Percentiles rank a stretch among this genome's conserved stretches.
phyloP scores from a whole-genome alignment of 2,329 filamentous ascomycete species.

The Calonectria montana region DNA sequence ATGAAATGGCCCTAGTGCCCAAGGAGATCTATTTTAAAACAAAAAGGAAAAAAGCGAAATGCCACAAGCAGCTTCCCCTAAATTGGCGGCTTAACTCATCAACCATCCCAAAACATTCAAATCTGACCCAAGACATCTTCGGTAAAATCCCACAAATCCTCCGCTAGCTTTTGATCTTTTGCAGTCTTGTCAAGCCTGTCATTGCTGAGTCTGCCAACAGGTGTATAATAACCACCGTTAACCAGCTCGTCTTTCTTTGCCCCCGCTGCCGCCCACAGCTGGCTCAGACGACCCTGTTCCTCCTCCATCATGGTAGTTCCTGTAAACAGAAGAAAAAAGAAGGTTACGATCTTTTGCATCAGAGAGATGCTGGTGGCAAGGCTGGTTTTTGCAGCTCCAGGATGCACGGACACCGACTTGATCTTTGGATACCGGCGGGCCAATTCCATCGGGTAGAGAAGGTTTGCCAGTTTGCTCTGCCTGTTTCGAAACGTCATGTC shows the following conservation, averaged over 20 bases:
- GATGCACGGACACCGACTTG: neutral
- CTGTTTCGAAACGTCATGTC: neutral
- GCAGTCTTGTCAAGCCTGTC: neutral
- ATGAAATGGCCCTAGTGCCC: no score
- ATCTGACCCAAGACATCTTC: neutral
- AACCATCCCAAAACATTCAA: neutral
- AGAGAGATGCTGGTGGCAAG: neutral
- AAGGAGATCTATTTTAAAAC: no score
- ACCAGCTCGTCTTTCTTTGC: neutral
- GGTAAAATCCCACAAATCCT: neutral
- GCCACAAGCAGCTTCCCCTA: no score
- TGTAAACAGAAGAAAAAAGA: neutral
- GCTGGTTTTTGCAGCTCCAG: neutral
- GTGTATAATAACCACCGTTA: neutral
- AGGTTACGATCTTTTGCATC: neutral
- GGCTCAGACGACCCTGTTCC: neutral
- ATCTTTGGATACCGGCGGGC: slow-evolving; percentile 3
- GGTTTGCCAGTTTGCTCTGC: slow-evolving; percentile 13
- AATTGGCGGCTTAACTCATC: no score
- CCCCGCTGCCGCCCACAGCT: neutral
- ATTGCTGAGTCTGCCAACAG: neutral
- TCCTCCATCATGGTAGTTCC: neutral
- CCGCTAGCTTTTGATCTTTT: neutral
- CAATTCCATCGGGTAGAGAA: neutral
- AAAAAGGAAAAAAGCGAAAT: no score